phyloP scores from a whole-genome alignment of 192 early-diverging fungal species.

The Coemansia aciculifera region DNA sequence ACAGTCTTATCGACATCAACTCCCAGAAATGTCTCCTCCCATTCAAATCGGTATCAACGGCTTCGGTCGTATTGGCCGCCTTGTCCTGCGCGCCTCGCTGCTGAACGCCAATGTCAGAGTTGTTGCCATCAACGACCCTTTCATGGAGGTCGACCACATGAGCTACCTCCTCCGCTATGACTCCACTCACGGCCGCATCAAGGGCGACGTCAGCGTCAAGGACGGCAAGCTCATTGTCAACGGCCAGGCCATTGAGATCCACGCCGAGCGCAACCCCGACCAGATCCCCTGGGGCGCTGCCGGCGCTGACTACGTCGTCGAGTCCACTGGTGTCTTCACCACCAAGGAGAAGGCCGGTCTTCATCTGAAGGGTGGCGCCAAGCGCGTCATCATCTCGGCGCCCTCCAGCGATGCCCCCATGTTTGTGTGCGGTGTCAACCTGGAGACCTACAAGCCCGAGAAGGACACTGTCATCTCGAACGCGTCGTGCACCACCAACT shows the following conservation, averaged over 20 bases:
- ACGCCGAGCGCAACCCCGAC: constrained; percentile 73
- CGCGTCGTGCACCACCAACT: constrained; percentile 99
- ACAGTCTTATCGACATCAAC: neutral
- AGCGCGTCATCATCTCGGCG: constrained; percentile 99
- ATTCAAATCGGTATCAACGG: constrained; percentile 67
- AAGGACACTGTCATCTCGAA: constrained; percentile 89
- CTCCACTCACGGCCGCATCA: constrained; percentile 96
- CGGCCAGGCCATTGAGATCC: constrained; percentile 76
- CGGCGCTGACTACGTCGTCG: constrained; percentile 91
- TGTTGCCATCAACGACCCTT: constrained; percentile 95
- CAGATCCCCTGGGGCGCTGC: constrained; percentile 86
- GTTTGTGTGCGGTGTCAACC: constrained; percentile 98
- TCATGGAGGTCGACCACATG: constrained; percentile 96
- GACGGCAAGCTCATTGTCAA: constrained; percentile 90
- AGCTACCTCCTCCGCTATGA: constrained; percentile 98
- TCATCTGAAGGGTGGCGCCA: constrained; percentile 92
- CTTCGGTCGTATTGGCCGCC: constrained; percentile 98
- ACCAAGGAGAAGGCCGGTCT: constrained; percentile 79
- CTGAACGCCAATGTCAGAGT: constrained; percentile 71
- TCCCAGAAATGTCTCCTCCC: constrained; percentile 18
- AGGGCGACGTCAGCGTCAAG: constrained; percentile 76
- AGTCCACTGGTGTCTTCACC: constrained; percentile 99
- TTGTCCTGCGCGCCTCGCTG: constrained; percentile 89
- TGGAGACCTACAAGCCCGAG: constrained; percentile 83
- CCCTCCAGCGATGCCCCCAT: constrained; percentile 96